Evolutionary conservation across 164 flowering plant genomes (phyloP).

Genomic region (Nelumbo lutea): DNA sequence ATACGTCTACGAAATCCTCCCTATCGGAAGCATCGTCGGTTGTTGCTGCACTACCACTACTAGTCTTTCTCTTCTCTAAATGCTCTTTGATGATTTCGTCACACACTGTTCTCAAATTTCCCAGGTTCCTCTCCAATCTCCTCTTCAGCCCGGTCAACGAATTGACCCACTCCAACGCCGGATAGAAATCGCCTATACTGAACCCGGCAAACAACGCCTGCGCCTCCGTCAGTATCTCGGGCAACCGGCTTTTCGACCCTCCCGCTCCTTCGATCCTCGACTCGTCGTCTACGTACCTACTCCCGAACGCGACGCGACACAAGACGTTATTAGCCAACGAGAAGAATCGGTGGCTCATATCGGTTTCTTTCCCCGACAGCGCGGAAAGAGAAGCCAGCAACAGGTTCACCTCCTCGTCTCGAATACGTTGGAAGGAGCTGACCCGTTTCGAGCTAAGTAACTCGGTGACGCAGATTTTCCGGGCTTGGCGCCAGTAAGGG

Average conservation of each 20-base stretch:
- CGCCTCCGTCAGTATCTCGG: constrained; percentile 38
- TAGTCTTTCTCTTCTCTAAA: not conserved
- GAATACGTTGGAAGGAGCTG: constrained; percentile 27
- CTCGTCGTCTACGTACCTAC: constrained; percentile 22
- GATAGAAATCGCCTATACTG: constrained; percentile 47
- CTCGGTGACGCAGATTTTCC: constrained; percentile 49
- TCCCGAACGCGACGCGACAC: constrained; percentile 66
- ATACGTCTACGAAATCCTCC: constrained; percentile 51
- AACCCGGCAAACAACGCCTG: constrained; percentile 50
- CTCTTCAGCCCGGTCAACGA: constrained; percentile 31
- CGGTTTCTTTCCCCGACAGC: constrained; percentile 15
- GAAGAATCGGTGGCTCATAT: constrained; percentile 35
- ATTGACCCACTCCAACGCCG: constrained; percentile 46
- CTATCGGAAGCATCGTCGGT: not conserved
- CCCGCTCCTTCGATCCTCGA: not conserved
- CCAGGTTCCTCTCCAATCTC: constrained; percentile 33
- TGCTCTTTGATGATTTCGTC: constrained; percentile 43
- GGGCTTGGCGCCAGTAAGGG: constrained; percentile 49
- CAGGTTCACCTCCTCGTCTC: constrained; percentile 38
- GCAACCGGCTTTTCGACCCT: constrained; percentile 16
- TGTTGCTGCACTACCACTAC: not conserved
- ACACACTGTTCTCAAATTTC: constrained; percentile 33
- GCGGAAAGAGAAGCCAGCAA: constrained; percentile 13
- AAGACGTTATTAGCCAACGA: constrained; percentile 41
- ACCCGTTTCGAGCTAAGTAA: constrained; percentile 41